Percentiles rank a stretch among this genome's conserved stretches.
phyloP scores from a whole-genome alignment of 352 stramenopile species.

The Blastocystis sp. region DNA sequence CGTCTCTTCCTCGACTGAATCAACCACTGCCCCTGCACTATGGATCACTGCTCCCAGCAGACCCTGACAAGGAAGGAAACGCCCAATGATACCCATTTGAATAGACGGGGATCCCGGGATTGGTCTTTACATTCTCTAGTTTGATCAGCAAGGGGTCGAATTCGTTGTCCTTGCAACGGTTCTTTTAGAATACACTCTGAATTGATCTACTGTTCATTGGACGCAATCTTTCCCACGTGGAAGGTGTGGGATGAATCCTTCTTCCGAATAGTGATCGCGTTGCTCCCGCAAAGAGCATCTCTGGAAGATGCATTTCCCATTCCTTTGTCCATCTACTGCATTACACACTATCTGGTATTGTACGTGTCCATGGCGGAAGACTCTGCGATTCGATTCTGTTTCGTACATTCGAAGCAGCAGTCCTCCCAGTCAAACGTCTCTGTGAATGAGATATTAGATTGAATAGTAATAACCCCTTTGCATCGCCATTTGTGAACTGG shows the following conservation, averaged over 20 bases:
- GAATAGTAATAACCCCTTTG: too few relatives aligned
- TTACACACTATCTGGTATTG: background rate
- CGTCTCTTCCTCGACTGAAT: conserved; percentile 10
- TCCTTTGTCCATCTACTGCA: conserved; percentile 52
- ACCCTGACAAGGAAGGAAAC: conserved; percentile 53
- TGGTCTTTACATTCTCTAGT: background rate
- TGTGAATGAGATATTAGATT: background rate
- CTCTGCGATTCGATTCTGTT: background rate
- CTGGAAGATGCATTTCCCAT: conserved; percentile 60
- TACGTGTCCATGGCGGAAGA: background rate
- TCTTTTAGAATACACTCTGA: conserved; percentile 16
- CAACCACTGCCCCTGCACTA: conserved; percentile 48
- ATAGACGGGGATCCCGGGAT: conserved; percentile 7
- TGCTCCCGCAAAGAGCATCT: conserved; percentile 52
- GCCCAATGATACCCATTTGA: conserved; percentile 62
- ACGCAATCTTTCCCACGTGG: background rate
- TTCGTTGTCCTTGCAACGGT: conserved; percentile 38
- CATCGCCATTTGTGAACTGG: too few relatives aligned
- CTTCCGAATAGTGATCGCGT: background rate
- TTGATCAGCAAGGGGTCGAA: conserved; percentile 57
- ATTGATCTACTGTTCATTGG: background rate
- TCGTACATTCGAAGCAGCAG: background rate
- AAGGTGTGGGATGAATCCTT: background rate
- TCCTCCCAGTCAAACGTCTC: background rate
- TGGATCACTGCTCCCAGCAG: background rate